These are phyloP conservation scores for Boletus subcaerulescens DNA, from an alignment of 768 basidiomycete species.

Conservation along the genomic window DNA sequence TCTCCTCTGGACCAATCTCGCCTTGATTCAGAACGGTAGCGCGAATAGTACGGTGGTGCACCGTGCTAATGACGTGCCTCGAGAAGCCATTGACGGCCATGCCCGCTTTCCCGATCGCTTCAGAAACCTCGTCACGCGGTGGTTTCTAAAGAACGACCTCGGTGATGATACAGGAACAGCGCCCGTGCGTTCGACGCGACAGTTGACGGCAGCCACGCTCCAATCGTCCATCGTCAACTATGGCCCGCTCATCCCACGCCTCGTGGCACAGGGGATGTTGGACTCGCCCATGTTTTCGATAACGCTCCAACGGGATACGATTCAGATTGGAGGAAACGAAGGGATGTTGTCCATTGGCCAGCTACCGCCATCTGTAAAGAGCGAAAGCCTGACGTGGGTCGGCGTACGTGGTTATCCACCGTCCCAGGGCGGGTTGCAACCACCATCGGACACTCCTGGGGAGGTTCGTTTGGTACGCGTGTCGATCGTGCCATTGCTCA, in stretches of 20 bases:
- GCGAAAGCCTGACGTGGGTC: constrained; percentile 61
- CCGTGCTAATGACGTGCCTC: neutral
- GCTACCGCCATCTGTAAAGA: constrained; percentile 49
- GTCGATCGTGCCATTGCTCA: neutral
- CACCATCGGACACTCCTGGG: constrained; percentile 52
- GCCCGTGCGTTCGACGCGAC: constrained; percentile 6
- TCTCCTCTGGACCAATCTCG: constrained; percentile 45
- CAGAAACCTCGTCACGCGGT: constrained; percentile 15
- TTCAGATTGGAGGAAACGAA: constrained; percentile 66
- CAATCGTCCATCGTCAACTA: constrained; percentile 42
- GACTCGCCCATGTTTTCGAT: constrained; percentile 51
- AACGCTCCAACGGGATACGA: constrained; percentile 63
- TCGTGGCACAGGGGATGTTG: constrained; percentile 38
- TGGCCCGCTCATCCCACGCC: constrained; percentile 47
- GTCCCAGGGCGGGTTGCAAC: constrained; percentile 50
- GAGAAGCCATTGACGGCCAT: neutral
- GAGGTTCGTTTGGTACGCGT: constrained; percentile 45
- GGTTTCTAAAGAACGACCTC: constrained; percentile 15
- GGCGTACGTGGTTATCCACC: constrained; percentile 54
- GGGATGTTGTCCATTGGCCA: constrained; percentile 67
- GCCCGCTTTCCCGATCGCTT: constrained; percentile 3
- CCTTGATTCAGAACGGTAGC: constrained; percentile 18
- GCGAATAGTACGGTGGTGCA: neutral
- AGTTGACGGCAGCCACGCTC: constrained; percentile 23
- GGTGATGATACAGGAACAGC: neutral